Percentiles rank a stretch among this genome's conserved stretches.
phyloP scores from a whole-genome alignment of 495 filamentous ascomycete species.

The Talaromyces wortmannii region DNA sequence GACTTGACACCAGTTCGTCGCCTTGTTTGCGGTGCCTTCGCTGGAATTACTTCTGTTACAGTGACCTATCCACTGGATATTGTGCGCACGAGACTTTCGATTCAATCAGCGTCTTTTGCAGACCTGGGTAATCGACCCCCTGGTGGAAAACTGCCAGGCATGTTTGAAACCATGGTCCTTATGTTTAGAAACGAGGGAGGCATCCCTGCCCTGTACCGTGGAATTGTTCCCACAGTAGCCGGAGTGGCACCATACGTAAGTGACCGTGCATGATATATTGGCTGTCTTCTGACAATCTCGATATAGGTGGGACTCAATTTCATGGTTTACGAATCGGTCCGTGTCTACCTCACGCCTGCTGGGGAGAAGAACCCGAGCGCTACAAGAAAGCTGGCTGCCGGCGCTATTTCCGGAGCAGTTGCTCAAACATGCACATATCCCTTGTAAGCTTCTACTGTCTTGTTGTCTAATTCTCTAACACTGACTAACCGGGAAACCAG shows the following conservation, averaged over 20 bases:
- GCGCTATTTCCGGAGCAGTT: conserved; percentile 89
- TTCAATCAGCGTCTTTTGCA: conserved; percentile 91
- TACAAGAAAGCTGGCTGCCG: conserved; percentile 76
- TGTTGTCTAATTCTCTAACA: background rate
- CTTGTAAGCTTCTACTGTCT: conserved; percentile 58
- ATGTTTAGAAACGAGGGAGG: conserved; percentile 95
- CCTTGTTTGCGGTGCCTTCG: conserved; percentile 77
- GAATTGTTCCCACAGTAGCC: conserved; percentile 87
- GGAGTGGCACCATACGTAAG: conserved; percentile 93
- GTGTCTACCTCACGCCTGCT: conserved; percentile 78
- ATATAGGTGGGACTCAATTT: conserved; percentile 89
- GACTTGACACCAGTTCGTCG: conserved; percentile 62
- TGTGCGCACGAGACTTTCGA: conserved; percentile 88
- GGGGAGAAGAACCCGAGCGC: conserved; percentile 79
- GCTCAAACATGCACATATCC: conserved; percentile 98
- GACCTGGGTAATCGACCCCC: conserved; percentile 46
- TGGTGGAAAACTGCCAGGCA: conserved; percentile 70
- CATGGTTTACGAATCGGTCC: conserved; percentile 90
- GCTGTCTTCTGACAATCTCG: conserved; percentile 12
- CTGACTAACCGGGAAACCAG: conserved; percentile 32
- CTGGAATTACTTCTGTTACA: conserved; percentile 89
- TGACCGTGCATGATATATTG: conserved; percentile 4
- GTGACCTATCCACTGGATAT: conserved; percentile 85
- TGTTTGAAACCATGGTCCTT: conserved; percentile 73
- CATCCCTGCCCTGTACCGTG: conserved; percentile 74